phyloP scores from a whole-genome alignment of 2,329 filamentous ascomycete species.

The Pezicula rhizophila region DNA sequence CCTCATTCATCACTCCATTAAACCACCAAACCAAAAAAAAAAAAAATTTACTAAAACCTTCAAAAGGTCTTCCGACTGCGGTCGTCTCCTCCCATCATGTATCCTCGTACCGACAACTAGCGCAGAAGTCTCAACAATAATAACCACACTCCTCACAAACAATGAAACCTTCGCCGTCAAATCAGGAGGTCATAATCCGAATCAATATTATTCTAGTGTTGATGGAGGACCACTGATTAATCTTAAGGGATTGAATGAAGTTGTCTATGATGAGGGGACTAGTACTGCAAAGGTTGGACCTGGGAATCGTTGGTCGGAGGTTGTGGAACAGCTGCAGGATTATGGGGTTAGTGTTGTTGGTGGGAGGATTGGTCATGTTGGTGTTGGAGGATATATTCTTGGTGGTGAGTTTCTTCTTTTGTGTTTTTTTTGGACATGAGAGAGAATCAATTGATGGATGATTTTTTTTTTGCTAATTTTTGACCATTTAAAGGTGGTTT shows the following conservation, averaged over 20 bases:
- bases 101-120: not conserved
- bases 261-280: constrained; percentile 20
- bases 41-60: too few relatives aligned
- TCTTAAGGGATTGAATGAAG: constrained; percentile 26
- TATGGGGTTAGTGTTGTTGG: constrained; percentile 30
- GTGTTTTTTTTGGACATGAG: too few relatives aligned
- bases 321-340: constrained; percentile 10
- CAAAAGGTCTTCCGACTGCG: not conserved
- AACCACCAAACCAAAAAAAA: too few relatives aligned
- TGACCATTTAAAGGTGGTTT: constrained; percentile 8
- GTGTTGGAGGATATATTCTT: constrained; percentile 39
- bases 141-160: constrained; percentile 26
- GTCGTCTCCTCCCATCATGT: constrained; percentile 2
- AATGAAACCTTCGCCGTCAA: constrained; percentile 34
- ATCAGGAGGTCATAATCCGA: constrained; percentile 36
- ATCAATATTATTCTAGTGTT: constrained; percentile 31
- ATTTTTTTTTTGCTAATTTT: not conserved
- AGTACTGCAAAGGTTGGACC: constrained; percentile 24
- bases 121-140: constrained; percentile 7
- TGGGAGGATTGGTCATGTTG: constrained; percentile 40
- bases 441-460: constrained; percentile 15
- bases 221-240: constrained; percentile 30
- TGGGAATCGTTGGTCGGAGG: constrained; percentile 21
- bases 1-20: too few relatives aligned
- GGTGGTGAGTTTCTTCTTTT: constrained; percentile 20